A percentile compares a stretch with the other conserved stretches of the same genome.
These are phyloP conservation scores for Clathrus columnatus DNA, from an alignment of 768 basidiomycete species.

Conservation along the genomic window DNA sequence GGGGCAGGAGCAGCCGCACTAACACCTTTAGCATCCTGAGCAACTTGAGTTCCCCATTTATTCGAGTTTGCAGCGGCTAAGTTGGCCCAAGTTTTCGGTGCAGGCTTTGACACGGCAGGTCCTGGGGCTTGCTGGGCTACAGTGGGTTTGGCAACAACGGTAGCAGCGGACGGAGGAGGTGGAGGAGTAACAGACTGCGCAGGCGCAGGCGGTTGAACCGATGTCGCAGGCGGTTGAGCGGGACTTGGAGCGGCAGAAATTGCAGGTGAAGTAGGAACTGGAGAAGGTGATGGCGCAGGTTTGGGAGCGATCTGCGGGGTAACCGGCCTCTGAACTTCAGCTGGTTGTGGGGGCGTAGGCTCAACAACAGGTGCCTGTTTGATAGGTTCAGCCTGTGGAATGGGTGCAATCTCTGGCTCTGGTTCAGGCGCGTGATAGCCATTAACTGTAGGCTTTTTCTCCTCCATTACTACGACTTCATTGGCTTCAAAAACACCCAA, in stretches of 20 bases:
- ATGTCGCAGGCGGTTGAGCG: conserved; percentile 14
- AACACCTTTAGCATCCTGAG: conserved; percentile 68
- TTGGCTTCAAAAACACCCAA: not conserved
- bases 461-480: not conserved
- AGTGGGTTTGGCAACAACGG: conserved; percentile 22
- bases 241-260: conserved; percentile 20
- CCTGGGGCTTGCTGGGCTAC: conserved; percentile 21
- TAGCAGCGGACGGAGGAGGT: conserved; percentile 12
- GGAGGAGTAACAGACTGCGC: conserved; percentile 19
- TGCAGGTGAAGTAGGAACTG: conserved; percentile 27
- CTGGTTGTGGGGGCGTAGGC: not conserved
- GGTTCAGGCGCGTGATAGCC: conserved; percentile 12
- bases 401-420: conserved; percentile 19
- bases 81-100: conserved; percentile 84
- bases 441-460: conserved; percentile 7
- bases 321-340: not conserved
- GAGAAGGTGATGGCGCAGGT: conserved; percentile 28
- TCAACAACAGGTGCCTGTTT: conserved; percentile 10
- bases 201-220: conserved; percentile 13
- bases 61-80: conserved; percentile 75
- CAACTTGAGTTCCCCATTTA: conserved; percentile 81
- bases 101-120: conserved; percentile 33
- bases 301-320: conserved; percentile 19
- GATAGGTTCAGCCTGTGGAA: conserved; percentile 17
- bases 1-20: conserved; percentile 45